Percentiles rank a stretch among this genome's conserved stretches.
Conservation (phyloP, 2,329 filamentous ascomycete genomes). For the Ophiocordyceps sinensis region DNA sequence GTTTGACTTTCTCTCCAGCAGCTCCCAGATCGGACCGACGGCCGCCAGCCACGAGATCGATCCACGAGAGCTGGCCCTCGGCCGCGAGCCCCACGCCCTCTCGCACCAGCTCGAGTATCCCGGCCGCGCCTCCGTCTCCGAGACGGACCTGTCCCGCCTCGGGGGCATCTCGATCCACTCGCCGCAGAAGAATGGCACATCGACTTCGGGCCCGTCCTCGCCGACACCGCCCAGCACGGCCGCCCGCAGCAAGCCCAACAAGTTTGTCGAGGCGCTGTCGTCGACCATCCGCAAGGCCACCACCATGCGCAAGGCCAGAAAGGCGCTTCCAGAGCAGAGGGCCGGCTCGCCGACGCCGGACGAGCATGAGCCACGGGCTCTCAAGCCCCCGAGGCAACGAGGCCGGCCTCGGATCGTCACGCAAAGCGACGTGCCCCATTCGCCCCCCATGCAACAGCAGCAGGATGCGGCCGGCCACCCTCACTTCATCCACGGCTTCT, state of each 20-base stretch:
- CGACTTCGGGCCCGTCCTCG: conserved; percentile 16
- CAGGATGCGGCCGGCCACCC: conserved; percentile 10
- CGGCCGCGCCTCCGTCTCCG: conserved; percentile 27
- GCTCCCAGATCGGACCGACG: conserved; percentile 13
- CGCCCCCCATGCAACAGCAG: conserved; percentile 10
- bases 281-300: conserved; percentile 26
- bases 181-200: conserved; percentile 12
- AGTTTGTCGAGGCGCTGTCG: conserved; percentile 25
- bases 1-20: conserved; percentile 20
- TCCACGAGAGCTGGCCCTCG: conserved; percentile 13
- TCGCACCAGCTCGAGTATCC: conserved; percentile 9
- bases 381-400: conserved; percentile 18
- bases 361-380: conserved; percentile 13
- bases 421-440: conserved; percentile 7
- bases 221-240: conserved; percentile 17
- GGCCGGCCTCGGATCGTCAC: conserved; percentile 8
- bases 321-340: conserved; percentile 8
- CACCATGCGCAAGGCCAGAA: conserved; percentile 17
- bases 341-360: conserved; percentile 14
- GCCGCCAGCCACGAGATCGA: conserved; percentile 16
- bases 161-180: conserved; percentile 32
- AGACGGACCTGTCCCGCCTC: conserved; percentile 30
- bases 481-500: conserved; percentile 20
- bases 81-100: conserved; percentile 3
- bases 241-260: conserved; percentile 21